phyloP scores from a whole-genome alignment of 2,329 filamentous ascomycete species.

The Plectosphaerella sp. region DNA sequence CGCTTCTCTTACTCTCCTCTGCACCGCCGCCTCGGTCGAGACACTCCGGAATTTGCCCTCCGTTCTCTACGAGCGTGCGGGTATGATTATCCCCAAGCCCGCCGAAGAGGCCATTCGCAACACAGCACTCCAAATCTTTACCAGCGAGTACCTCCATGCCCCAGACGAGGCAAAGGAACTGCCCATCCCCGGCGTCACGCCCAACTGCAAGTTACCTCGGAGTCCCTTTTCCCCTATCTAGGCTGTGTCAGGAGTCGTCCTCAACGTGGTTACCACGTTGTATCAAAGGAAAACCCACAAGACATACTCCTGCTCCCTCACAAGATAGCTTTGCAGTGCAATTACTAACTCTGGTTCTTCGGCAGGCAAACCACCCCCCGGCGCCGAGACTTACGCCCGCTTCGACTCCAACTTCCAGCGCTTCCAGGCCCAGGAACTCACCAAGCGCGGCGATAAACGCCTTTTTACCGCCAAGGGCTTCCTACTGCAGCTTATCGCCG shows the following conservation, averaged over 20 bases:
- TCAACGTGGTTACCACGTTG: too few relatives aligned
- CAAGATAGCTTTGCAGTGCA: too few relatives aligned
- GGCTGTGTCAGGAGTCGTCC: too few relatives aligned
- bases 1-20: constrained; percentile 53
- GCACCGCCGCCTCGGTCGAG: constrained; percentile 56
- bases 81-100: constrained; percentile 64
- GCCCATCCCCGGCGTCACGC: constrained; percentile 38
- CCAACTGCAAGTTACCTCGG: too few relatives aligned
- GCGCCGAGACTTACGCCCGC: constrained; percentile 32
- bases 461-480: constrained; percentile 65
- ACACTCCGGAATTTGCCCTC: constrained; percentile 59
- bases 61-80: constrained; percentile 54
- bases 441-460: constrained; percentile 59
- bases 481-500: constrained; percentile 72
- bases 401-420: constrained; percentile 79
- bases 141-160: constrained; percentile 53
- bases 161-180: constrained; percentile 53
- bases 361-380: constrained; percentile 21
- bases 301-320: too few relatives aligned
- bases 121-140: constrained; percentile 64
- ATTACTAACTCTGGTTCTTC: too few relatives aligned
- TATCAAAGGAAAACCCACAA: too few relatives aligned
- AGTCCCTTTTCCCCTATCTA: too few relatives aligned
- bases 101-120: constrained; percentile 62
- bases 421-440: constrained; percentile 74